These are phyloP conservation scores for Calonectria montana DNA, from an alignment of 2,329 filamentous ascomycete genomes.

Conservation along the genomic window DNA sequence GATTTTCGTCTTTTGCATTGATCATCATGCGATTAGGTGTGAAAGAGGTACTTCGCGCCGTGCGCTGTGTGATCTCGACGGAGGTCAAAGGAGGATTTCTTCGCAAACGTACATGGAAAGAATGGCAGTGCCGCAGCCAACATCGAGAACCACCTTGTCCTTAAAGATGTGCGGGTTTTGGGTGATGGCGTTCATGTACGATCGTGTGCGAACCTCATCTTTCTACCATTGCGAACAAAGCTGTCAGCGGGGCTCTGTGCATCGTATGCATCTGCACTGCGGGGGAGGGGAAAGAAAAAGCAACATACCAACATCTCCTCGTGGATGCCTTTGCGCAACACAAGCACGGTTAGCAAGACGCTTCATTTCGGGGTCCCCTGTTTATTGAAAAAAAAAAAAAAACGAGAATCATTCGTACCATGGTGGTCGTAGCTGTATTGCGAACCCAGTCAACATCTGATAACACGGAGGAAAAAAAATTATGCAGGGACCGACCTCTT, in stretches of 20 bases:
- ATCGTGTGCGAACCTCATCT: constrained; percentile 96
- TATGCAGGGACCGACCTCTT: constrained; percentile 75
- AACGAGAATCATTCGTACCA: constrained; percentile 65
- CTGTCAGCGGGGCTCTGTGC: constrained; percentile 33
- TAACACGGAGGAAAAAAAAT: constrained; percentile 14
- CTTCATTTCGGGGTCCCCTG: neutral
- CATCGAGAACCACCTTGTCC: constrained; percentile 87
- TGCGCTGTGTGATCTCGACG: neutral
- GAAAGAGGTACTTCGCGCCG: neutral
- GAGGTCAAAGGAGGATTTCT: neutral
- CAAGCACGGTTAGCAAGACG: constrained; percentile 37
- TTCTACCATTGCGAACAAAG: constrained; percentile 68
- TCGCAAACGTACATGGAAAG: constrained; percentile 86
- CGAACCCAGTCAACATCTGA: constrained; percentile 49
- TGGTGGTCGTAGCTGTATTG: constrained; percentile 91
- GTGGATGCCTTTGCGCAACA: constrained; percentile 78
- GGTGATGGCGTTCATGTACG: constrained; percentile 97
- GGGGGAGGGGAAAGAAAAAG: constrained; percentile 32
- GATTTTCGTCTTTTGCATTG: neutral
- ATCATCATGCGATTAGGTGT: neutral
- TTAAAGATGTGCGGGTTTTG: constrained; percentile 97
- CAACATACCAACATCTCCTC: constrained; percentile 95
- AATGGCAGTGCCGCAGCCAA: constrained; percentile 96
- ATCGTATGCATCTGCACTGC: constrained; percentile 22
- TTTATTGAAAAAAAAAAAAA: constrained; percentile 41